Conservation (phyloP, 1,284 basidiomycete species). For the Irpex sp. region DNA sequence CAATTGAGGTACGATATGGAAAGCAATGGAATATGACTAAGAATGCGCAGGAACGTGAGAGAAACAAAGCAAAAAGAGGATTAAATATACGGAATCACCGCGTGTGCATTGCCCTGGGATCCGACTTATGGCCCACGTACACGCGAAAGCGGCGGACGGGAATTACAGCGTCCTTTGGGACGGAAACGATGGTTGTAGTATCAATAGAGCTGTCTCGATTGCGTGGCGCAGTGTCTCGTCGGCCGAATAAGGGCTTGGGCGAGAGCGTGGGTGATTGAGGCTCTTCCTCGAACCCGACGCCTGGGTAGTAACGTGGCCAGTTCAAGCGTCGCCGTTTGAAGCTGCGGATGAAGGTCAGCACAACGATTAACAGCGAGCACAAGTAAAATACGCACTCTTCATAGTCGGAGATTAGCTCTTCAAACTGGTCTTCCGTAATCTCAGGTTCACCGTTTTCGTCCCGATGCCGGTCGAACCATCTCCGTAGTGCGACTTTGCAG, state of each 20-base stretch:
- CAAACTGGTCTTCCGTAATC: conserved; percentile 39
- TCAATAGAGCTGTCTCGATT: neutral
- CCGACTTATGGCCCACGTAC: neutral
- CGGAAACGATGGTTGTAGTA: neutral
- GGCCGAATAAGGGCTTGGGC: conserved; percentile 1
- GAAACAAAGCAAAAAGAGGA: neutral
- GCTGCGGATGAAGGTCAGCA: conserved; percentile 2
- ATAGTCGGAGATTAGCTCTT: conserved; percentile 59
- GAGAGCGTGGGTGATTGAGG: conserved; percentile 2
- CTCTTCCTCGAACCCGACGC: conserved; percentile 3
- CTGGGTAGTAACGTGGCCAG: conserved; percentile 10
- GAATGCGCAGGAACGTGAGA: neutral
- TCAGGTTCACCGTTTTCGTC: conserved; percentile 35
- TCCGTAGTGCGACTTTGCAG: conserved; percentile 51
- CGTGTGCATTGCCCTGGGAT: neutral
- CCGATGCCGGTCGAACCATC: conserved; percentile 37
- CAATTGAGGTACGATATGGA: conserved; percentile 3
- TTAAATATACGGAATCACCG: neutral
- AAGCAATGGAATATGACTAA: neutral
- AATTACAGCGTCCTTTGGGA: conserved; percentile 1
- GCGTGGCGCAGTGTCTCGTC: neutral
- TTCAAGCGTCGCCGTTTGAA: conserved; percentile 13
- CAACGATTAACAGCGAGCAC: conserved; percentile 1
- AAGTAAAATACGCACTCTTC: conserved; percentile 44
- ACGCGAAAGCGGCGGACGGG: neutral